Evolutionary conservation across 768 basidiomycete species (phyloP).

Genomic region (Rhodosporidiobolus odoratus): DNA sequence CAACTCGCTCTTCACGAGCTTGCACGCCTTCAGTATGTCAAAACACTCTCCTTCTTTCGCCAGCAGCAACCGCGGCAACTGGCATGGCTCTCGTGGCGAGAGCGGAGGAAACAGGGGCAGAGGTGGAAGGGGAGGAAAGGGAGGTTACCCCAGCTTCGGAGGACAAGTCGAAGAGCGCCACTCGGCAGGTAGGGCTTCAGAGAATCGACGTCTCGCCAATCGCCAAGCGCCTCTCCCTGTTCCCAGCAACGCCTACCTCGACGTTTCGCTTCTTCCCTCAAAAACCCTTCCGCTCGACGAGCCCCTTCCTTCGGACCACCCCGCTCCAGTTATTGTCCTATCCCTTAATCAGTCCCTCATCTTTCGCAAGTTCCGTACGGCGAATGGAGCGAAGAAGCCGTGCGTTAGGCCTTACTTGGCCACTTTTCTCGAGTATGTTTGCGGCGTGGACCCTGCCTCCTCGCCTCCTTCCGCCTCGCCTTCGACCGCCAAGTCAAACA

Average conservation of each 20-base stretch:
- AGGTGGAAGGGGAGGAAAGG: no score
- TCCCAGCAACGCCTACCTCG: not conserved
- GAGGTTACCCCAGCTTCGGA: no score
- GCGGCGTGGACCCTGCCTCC: not conserved
- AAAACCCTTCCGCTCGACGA: not conserved
- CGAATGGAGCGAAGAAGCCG: not conserved
- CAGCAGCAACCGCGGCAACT: no score
- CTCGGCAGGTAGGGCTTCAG: no score
- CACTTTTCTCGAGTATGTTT: not conserved
- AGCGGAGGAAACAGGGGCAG: no score
- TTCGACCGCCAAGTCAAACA: not conserved
- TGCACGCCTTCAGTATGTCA: no score
- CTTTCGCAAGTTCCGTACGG: not conserved
- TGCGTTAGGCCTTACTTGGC: not conserved
- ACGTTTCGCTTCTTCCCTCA: not conserved
- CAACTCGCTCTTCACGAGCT: no score
- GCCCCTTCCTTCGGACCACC: not conserved
- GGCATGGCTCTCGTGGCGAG: no score
- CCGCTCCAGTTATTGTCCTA: not conserved
- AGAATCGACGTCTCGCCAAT: no score
- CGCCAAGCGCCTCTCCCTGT: not conserved
- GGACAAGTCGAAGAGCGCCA: no score
- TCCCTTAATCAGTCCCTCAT: not conserved
- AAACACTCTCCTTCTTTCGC: no score
- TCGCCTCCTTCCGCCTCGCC: not conserved